Evolutionary conservation across 1,284 basidiomycete species (phyloP).

Genomic region (Puccinia hordei): DNA sequence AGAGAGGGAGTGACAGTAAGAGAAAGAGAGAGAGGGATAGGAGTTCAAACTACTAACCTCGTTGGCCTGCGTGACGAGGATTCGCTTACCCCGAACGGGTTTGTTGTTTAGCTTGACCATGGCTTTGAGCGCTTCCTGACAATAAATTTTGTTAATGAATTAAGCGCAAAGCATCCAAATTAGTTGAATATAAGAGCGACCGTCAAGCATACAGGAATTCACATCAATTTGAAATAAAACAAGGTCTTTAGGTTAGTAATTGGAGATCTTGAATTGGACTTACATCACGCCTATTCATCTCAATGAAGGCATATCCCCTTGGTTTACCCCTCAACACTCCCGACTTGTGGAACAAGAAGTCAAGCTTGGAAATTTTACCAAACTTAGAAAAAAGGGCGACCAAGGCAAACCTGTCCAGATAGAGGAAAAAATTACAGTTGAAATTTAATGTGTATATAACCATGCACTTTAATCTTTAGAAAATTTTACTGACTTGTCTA

Average conservation of each 20-base stretch:
- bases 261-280: constrained; percentile 60
- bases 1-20: too few species aligned
- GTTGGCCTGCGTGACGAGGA: constrained; percentile 85
- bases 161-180: background rate
- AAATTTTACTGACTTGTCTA: constrained; percentile 74
- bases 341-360: constrained; percentile 91
- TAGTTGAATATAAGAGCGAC: background rate
- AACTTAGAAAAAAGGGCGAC: constrained; percentile 86
- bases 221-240: constrained; percentile 30
- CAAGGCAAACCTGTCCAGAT: constrained; percentile 70
- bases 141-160: constrained; percentile 48
- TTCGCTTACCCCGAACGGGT: constrained; percentile 77
- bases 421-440: background rate
- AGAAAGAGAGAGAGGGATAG: constrained; percentile 54
- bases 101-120: constrained; percentile 75
- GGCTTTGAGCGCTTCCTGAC: constrained; percentile 81
- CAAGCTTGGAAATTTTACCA: constrained; percentile 86
- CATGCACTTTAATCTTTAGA: background rate
- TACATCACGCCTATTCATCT: constrained; percentile 77
- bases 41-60: constrained; percentile 63
- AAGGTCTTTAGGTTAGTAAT: constrained; percentile 5
- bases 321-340: constrained; percentile 87
- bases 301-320: constrained; percentile 90
- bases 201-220: background rate
- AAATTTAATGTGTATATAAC: background rate